phyloP scores from a whole-genome alignment of 2,329 filamentous ascomycete species.

The Periconia digitata region DNA sequence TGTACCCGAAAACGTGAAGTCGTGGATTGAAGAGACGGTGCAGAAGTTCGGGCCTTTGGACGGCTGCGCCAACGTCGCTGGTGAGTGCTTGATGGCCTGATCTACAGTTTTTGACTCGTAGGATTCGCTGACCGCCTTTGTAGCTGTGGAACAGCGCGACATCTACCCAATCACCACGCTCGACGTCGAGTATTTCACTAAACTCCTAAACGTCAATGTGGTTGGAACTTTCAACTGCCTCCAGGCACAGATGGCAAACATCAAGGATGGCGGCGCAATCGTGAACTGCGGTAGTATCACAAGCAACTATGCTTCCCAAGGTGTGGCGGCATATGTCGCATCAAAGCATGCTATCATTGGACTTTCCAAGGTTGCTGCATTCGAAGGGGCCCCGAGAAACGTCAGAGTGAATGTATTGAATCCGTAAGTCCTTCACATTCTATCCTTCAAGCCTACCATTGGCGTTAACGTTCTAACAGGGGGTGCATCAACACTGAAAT shows the following conservation, averaged over 20 bases:
- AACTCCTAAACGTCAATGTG: slow-evolving; percentile 13
- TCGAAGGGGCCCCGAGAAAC: slow-evolving; percentile 49
- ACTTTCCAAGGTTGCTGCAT: slow-evolving; percentile 49
- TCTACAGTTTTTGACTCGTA: neutral
- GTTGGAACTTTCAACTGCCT: slow-evolving; percentile 13
- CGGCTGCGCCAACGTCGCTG: slow-evolving; percentile 15
- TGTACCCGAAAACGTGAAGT: slow-evolving; percentile 7
- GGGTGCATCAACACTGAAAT: slow-evolving; percentile 13
- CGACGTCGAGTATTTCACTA: slow-evolving; percentile 10
- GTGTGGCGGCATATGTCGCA: slow-evolving; percentile 43
- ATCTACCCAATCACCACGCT: slow-evolving; percentile 16
- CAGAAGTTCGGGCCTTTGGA: slow-evolving; percentile 14
- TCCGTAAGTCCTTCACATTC: slow-evolving; percentile 31
- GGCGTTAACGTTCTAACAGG: neutral
- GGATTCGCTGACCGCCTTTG: slow-evolving; percentile 1
- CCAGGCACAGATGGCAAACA: slow-evolving; percentile 18
- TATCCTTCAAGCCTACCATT: too few relatives aligned
- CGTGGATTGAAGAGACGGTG: slow-evolving; percentile 13
- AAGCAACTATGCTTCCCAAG: slow-evolving; percentile 13
- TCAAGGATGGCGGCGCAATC: slow-evolving; percentile 17
- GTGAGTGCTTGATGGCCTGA: slow-evolving; percentile 1
- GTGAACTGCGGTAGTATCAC: slow-evolving; percentile 16
- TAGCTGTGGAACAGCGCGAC: slow-evolving; percentile 15
- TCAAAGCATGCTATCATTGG: slow-evolving; percentile 52
- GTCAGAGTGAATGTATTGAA: slow-evolving; percentile 55